Conservation (phyloP, 2,329 filamentous ascomycete species). For the Colletotrichum limetticola region DNA sequence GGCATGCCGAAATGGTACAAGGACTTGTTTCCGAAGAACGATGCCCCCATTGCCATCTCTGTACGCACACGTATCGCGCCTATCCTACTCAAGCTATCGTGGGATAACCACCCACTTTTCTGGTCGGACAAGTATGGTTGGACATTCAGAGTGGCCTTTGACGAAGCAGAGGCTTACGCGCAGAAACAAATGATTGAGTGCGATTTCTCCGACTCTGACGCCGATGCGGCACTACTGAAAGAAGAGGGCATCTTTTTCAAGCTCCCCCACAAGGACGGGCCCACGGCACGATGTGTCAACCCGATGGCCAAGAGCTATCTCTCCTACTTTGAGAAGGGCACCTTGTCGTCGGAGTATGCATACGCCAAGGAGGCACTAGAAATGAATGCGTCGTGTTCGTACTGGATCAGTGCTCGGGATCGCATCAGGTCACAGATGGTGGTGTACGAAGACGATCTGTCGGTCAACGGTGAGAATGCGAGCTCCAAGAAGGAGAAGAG, state of each 20-base stretch:
- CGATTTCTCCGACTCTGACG: slow-evolving; percentile 80
- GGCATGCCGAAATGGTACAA: slow-evolving; percentile 98
- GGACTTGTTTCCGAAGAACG: slow-evolving; percentile 79
- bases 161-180: slow-evolving; percentile 72
- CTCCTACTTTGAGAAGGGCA: slow-evolving; percentile 89
- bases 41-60: slow-evolving; percentile 77
- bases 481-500: slow-evolving; percentile 36
- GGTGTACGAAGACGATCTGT: slow-evolving; percentile 79
- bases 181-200: slow-evolving; percentile 79
- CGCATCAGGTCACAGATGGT: slow-evolving; percentile 96
- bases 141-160: slow-evolving; percentile 82
- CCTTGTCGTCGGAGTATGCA: slow-evolving; percentile 84
- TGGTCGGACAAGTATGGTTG: slow-evolving; percentile 96
- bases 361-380: slow-evolving; percentile 96
- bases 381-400: slow-evolving; percentile 99
- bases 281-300: slow-evolving; percentile 82
- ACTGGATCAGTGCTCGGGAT: slow-evolving; percentile 97
- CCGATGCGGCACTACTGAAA: slow-evolving; percentile 71
- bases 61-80: slow-evolving; percentile 91
- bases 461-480: slow-evolving; percentile 9
- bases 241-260: slow-evolving; percentile 81
- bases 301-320: slow-evolving; percentile 94
- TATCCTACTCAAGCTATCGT: slow-evolving; percentile 82
- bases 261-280: slow-evolving; percentile 95
- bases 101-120: slow-evolving; percentile 88